phyloP scores from a whole-genome alignment of 495 filamentous ascomycete genomes.

The Trichodelitschia bisporula region DNA sequence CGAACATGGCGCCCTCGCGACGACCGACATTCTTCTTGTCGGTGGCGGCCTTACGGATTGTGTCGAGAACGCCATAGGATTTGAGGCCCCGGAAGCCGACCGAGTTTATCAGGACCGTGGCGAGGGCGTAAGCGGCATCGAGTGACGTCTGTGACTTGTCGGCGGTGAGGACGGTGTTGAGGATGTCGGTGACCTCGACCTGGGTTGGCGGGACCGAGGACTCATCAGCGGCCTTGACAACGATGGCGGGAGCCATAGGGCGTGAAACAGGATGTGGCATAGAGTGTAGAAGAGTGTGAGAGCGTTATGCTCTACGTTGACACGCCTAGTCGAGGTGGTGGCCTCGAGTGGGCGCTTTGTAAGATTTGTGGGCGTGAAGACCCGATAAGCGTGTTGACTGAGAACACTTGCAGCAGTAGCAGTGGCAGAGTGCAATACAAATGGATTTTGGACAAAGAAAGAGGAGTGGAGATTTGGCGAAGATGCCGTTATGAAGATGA shows the following conservation, averaged over 20 bases:
- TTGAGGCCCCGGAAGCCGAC: slow-evolving; percentile 53
- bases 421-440: no score
- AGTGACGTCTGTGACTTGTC: slow-evolving; percentile 69
- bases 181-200: slow-evolving; percentile 46
- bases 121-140: slow-evolving; percentile 63
- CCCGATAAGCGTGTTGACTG: no score
- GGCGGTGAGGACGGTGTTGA: slow-evolving; percentile 53
- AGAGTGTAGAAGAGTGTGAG: no score
- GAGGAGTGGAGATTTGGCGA: no score
- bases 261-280: slow-evolving; percentile 46
- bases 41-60: slow-evolving; percentile 60
- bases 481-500: no score
- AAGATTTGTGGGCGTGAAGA: no score
- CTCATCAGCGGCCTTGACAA: slow-evolving; percentile 32
- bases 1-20: slow-evolving; percentile 84
- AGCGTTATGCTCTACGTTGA: no score
- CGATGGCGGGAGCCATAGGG: slow-evolving; percentile 30
- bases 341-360: no score
- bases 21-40: slow-evolving; percentile 83
- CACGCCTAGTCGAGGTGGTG: no score
- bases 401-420: no score
- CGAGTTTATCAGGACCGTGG: slow-evolving; percentile 52
- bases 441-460: no score
- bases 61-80: slow-evolving; percentile 43
- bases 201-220: slow-evolving; percentile 36